These are phyloP conservation scores for Aspergillus sp. DNA, from an alignment of 2,329 filamentous ascomycete genomes.

Conservation along the genomic window DNA sequence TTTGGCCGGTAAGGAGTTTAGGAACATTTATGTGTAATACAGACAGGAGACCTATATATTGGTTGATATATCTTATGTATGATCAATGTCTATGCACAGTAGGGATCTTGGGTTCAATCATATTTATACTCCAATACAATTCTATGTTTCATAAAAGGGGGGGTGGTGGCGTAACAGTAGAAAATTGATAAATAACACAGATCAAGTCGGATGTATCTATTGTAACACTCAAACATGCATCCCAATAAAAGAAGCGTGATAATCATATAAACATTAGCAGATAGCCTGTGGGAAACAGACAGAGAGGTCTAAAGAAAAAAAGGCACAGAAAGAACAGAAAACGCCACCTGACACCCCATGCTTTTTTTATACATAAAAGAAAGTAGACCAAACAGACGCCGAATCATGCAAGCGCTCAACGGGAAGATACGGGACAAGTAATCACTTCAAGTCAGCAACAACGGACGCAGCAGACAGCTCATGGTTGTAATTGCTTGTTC, in stretches of 20 bases:
- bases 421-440: conserved; percentile 10
- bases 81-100: neutral
- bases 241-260: conserved; percentile 2
- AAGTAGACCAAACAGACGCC: conserved; percentile 16
- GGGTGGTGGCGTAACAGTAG: too few species aligned
- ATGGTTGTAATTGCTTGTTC: conserved; percentile 37
- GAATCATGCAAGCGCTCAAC: conserved; percentile 28
- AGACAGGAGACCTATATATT: conserved; percentile 1
- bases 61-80: neutral
- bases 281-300: neutral
- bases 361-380: conserved; percentile 3
- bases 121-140: neutral
- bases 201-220: too few species aligned
- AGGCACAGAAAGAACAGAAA: conserved; percentile 4
- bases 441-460: neutral
- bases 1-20: neutral
- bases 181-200: too few species aligned
- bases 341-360: conserved; percentile 21
- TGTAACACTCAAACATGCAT: conserved; percentile 1
- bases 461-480: conserved; percentile 1
- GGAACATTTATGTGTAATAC: conserved; percentile 1
- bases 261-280: conserved; percentile 1
- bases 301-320: neutral
- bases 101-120: neutral
- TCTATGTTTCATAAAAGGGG: too few species aligned